Evolutionary conservation across 257 asterid species (phyloP).

Genomic region (Salvia hispanica): DNA sequence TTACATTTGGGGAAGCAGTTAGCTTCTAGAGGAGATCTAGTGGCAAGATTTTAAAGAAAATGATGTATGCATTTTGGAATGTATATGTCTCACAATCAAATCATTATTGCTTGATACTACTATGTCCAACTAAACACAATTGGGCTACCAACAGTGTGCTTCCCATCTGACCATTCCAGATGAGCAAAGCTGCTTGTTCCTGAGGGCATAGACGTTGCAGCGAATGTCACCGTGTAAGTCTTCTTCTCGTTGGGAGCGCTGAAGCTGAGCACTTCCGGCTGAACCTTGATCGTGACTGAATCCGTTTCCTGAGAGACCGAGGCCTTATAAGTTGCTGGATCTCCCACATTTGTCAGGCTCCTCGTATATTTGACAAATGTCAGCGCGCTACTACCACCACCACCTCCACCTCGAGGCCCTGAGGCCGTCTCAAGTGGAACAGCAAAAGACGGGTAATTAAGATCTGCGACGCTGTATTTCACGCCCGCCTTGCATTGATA

Average conservation of each 20-base stretch:
- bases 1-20: no score
- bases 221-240: constrained; percentile 61
- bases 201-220: constrained; percentile 65
- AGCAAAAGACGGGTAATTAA: constrained; percentile 74
- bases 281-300: constrained; percentile 52
- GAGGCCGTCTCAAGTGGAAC: constrained; percentile 62
- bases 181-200: constrained; percentile 68
- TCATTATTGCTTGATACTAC: constrained; percentile 14
- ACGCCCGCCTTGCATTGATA: constrained; percentile 40
- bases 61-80: no score
- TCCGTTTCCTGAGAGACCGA: constrained; percentile 43
- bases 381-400: constrained; percentile 44
- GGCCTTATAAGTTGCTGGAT: constrained; percentile 56
- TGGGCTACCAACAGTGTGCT: constrained; percentile 72
- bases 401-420: constrained; percentile 42
- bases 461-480: constrained; percentile 52
- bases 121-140: constrained; percentile 70
- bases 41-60: no score
- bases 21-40: no score
- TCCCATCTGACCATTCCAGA: constrained; percentile 72
- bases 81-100: no score
- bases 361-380: constrained; percentile 54
- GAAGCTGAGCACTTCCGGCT: constrained; percentile 55
- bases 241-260: constrained; percentile 51
- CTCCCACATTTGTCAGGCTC: constrained; percentile 67